Base-by-base conservation (phyloP, 768 basidiomycete genomes). In the Tubosaeta sp. region DNA sequence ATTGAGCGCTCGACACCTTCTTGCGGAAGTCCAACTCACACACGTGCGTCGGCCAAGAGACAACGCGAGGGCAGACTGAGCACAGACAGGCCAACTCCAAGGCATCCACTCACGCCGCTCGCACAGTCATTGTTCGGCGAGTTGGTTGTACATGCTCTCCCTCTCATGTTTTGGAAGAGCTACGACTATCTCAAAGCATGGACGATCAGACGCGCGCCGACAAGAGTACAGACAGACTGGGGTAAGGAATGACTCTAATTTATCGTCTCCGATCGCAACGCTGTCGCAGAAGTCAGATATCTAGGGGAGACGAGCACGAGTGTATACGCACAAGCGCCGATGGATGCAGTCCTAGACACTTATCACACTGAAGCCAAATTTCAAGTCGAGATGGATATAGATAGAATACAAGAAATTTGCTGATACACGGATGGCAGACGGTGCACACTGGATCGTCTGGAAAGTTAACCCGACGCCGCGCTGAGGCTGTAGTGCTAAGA, bases 11-110 rank as follows among this genome's bases (percentile, higher is more conserved):
- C 7, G 13, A 27, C 4, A 27, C 6, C 6, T 4, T 27, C 2
- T 27, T 27, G 6, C 27, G 6, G 27, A n/a, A n/a, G n/a, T n/a
- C 6, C 35, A 6, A 27, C 3, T 4, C 32, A 64, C 62, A 57
- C 61, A 63, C 57, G 62, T 63, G 61, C 62, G 50, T 49, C 30
- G 8, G 12, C 7, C 24, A 25, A 38, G 7, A n/a, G 19, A 18
- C n/a, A 6, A 34, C 12, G 30, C 4, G 10, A 27, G 2, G 27
- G 27, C 9, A 6, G 27, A 9, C 27, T 27, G 27, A 27, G 27
- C 27, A 27, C n/a, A n/a, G n/a, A n/a, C n/a, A n/a, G n/a, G n/a
- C n/a, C n/a, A n/a, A n/a, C n/a, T n/a, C n/a, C n/a, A n/a, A n/a
- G n/a, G n/a, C n/a, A n/a, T n/a, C n/a, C n/a, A n/a, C n/a, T n/a